Conservation (phyloP, 768 basidiomycete species). For the Lentinus tigrinus region DNA sequence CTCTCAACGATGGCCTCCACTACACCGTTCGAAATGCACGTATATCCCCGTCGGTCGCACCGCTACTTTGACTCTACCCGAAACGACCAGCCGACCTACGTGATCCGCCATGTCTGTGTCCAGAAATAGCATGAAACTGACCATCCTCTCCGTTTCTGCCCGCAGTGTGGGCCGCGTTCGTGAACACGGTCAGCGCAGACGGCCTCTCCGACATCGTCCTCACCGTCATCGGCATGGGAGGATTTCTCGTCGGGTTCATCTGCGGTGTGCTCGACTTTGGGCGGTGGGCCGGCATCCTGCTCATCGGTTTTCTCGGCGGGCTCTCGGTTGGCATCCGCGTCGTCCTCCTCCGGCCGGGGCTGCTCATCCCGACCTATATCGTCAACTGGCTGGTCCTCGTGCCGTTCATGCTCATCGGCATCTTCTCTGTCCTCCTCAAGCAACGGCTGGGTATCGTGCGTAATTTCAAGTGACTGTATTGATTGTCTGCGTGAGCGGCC, state of each 20-base stretch:
- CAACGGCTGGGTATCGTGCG: slow-evolving; percentile 54
- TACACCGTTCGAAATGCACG: too few species aligned
- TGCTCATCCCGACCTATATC: slow-evolving; percentile 43
- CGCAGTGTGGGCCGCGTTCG: slow-evolving; percentile 68
- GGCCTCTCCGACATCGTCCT: slow-evolving; percentile 54
- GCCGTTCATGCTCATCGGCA: slow-evolving; percentile 41
- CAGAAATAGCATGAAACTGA: too few species aligned
- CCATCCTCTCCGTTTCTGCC: too few species aligned
- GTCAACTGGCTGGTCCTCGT: slow-evolving; percentile 57
- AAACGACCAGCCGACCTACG: too few species aligned
- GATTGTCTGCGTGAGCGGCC: slow-evolving; percentile 20
- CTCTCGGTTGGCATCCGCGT: slow-evolving; percentile 56
- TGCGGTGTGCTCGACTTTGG: slow-evolving; percentile 55
- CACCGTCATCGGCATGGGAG: slow-evolving; percentile 45
- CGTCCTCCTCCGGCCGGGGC: slow-evolving; percentile 45
- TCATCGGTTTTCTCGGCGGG: slow-evolving; percentile 54
- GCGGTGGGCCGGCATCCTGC: slow-evolving; percentile 44
- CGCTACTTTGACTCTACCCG: too few species aligned
- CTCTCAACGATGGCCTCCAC: too few species aligned
- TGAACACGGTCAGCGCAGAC: slow-evolving; percentile 49
- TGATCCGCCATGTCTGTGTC: too few species aligned
- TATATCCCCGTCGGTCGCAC: too few species aligned
- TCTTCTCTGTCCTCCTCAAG: slow-evolving; percentile 41
- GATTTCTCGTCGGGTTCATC: slow-evolving; percentile 51
- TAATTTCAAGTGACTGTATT: slow-evolving; percentile 19